phyloP scores from a whole-genome alignment of 73 alveolate genomes.

The Tetrahymena borealis region DNA sequence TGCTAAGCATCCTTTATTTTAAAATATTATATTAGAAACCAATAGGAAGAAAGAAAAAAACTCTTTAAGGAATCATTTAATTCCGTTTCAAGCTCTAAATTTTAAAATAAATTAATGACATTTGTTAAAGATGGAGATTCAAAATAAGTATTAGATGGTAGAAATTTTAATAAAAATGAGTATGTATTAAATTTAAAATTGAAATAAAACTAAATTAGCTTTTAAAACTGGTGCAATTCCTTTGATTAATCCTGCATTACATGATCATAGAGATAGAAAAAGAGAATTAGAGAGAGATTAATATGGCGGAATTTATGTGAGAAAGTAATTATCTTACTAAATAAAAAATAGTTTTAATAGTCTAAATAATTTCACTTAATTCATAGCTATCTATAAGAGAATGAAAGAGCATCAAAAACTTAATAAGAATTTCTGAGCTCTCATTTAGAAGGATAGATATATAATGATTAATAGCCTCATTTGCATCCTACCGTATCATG shows the following conservation, averaged over 20 bases:
- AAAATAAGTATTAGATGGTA: not conserved
- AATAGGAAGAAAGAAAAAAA: not conserved
- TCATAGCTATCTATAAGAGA: not conserved
- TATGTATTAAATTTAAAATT: not conserved
- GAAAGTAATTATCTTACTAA: not conserved
- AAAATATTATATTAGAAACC: not conserved
- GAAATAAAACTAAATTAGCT: not conserved
- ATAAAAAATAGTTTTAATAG: not conserved
- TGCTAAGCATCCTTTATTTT: too few relatives aligned
- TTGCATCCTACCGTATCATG: not conserved
- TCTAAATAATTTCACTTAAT: not conserved
- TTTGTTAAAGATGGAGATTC: not conserved
- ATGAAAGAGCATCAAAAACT: not conserved
- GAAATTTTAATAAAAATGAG: not conserved
- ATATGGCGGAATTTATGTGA: not conserved
- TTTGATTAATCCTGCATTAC: conserved; percentile 23
- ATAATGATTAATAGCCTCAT: not conserved
- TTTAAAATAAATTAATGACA: not conserved
- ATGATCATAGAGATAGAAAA: conserved; percentile 17
- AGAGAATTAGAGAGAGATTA: not conserved
- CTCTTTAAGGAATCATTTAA: not conserved
- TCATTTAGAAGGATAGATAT: not conserved
- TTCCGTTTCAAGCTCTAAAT: not conserved
- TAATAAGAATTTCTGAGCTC: not conserved
- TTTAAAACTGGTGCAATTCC: conserved; percentile 13